Evolutionary conservation across 2,329 filamentous ascomycete species (phyloP), one percentile per base, ranked within the genome.

Genomic region (Talaromyces sp.): DNA sequence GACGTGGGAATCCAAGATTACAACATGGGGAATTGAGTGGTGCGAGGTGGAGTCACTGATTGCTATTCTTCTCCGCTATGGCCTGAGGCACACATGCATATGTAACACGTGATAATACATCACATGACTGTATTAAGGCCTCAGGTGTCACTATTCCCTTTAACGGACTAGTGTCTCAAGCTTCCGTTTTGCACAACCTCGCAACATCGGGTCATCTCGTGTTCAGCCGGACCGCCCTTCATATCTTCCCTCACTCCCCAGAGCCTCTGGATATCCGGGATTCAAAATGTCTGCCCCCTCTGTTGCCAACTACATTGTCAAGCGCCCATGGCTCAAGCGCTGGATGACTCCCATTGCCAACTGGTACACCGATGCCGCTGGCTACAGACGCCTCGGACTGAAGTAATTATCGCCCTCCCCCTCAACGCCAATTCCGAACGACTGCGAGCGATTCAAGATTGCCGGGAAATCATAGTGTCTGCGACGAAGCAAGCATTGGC

Each of bases 341-440:
- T 82, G 88, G 79, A 79, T 97, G 76, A 85, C 80, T 80, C 94
- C 94, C 63, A 73, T 96, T 62, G 85, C 92, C 76, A 84, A 86
- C 70, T 96, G 91, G 91, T 97, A 97, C 81, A 79, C 80, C 78
- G 88, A 93, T 73, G 88, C 91, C 68, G 84, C 92, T 67, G 93
- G 93, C 73, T 96, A 97, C 84, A 88, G 91, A 78, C 86, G 93
- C 84, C 82, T 97, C 70, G 93, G 93, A 70, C 82, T 97, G 78
- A 89, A 83, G 91, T 96, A 88, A 75, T 78, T 61, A 52, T 58
- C 55, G 55, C 52, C 57, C 53, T 52, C 49, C 54, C 52, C 54
- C 35, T 54, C 48, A 36, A 32, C 41, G 40, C 40, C 50, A 54
- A 55, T 53, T 30, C 49, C 30, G 47, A 51, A 48, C 48, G 33